Base-by-base conservation (phyloP, 2,329 filamentous ascomycete genomes). In the Nakataea oryzae region DNA sequence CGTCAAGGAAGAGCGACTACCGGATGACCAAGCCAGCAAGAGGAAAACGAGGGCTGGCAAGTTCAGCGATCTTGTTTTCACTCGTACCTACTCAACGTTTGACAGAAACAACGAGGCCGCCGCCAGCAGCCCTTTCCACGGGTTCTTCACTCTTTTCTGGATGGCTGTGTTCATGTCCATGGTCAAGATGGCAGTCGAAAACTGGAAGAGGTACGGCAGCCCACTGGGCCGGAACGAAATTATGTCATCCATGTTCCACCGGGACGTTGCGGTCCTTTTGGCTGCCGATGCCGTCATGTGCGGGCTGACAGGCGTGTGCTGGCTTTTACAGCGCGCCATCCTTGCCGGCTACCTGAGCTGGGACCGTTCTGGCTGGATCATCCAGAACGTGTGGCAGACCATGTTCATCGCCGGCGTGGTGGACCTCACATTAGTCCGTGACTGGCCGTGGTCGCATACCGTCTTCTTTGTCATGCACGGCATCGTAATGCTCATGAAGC, bases 371-470 rank as follows among this genome's bases (percentile, higher is more conserved):
- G 90, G 89, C 1, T 92, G 89, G 89, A 80, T 91, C 28, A 74
- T 91, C 30, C 89, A 93, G 70, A 88, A 88, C 69, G 75, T 86
- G 67, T 93, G 89, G 89, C 87, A 93, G 74, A 76, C 79, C 0
- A 65, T 78, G 17, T 92, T 87, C 67, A 80, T 91, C 13, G 79
- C 76, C 4, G 78, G 78, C 11, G 81, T 88, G 3, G 76, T 92
- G 6, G 82, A 81, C 60, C 84, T 88, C 76, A 87, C 88, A 0
- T 80, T 88, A 59, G 81, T 86, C 69, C 81, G 89, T 5, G 84
- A 91, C 60, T 93, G 89, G 90, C 87, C 89, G 1, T 93, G 90
- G 90, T 90, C 89, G 17, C 89, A 91, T 69, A 90, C 88, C 1
- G 86, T 91, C 24, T 91, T 89, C 71, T 89, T 90, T 60, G 85